A percentile compares a stretch with the other conserved stretches of the same genome.
Conservation (phyloP, 371 early-diverging fungal genomes). For the Capillidium heterosporum region DNA sequence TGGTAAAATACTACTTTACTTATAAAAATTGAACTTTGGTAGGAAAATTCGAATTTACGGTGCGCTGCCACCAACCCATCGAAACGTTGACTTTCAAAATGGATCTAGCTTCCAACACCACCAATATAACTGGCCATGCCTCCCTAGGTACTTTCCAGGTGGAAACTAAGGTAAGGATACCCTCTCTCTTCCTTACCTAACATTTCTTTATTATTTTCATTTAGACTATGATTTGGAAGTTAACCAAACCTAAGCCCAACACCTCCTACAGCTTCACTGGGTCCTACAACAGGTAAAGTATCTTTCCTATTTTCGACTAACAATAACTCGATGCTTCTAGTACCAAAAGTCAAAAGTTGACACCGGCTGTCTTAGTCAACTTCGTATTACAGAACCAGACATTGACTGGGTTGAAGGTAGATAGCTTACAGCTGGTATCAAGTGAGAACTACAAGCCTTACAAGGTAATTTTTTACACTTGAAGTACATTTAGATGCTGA, state of each 20-base stretch:
- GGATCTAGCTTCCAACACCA: no score
- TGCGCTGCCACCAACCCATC: no score
- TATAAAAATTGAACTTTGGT: no score
- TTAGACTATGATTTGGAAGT: neutral
- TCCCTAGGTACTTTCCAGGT: no score
- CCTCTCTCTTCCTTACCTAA: neutral
- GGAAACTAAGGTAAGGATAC: no score
- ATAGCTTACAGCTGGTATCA: constrained; percentile 39
- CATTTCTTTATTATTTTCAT: neutral
- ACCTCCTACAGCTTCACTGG: neutral
- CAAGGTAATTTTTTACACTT: constrained; percentile 25
- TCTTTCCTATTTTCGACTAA: neutral
- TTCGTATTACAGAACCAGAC: constrained; percentile 56
- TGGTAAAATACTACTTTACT: no score
- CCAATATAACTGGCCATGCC: no score
- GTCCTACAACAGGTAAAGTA: no score
- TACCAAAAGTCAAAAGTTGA: constrained; percentile 9
- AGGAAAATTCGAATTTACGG: no score
- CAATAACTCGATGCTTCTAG: neutral
- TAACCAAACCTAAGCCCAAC: neutral
- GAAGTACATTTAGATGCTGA: constrained; percentile 1
- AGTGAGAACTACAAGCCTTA: constrained; percentile 67
- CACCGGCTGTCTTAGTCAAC: constrained; percentile 38
- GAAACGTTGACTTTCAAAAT: no score
- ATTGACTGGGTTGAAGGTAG: constrained; percentile 55